Evolutionary conservation across 1,284 basidiomycete species (phyloP), one percentile per base, ranked within the genome.

Genomic region (Cutaneotrichosporon sp.): DNA sequence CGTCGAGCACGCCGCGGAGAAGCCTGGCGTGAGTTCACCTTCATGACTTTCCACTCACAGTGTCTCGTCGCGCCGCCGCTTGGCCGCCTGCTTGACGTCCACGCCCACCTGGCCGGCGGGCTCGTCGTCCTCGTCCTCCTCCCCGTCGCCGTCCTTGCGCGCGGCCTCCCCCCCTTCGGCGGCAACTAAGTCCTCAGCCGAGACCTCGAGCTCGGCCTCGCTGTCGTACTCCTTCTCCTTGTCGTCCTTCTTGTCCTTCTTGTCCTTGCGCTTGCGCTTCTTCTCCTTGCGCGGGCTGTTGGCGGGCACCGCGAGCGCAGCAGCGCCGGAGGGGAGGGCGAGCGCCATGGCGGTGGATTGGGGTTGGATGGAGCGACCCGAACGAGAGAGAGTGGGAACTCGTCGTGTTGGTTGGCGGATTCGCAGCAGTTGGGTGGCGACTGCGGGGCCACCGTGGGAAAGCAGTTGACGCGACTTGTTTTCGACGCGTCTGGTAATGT

Each of bases 1-100:
- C 46, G 62, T 77, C 75, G 13, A 77, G 61, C n/a, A 67, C 55
- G 11, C 66, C 66, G n/a, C 76, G 67, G 24, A 78, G 64, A 11
- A 72, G 52, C 25, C 74, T 76, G 11, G 16, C 13, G 53, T 60
- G 29, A 59, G 57, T n/a, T n/a, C n/a, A n/a, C n/a, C n/a, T n/a
- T n/a, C n/a, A n/a, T n/a, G n/a, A n/a, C 27, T 56, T 11, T 59
- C 59, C 11, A 56, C 52, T 59, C 62, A 56, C 59, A 65, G 25
- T 46, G 61, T 57, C 56, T 64, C 58, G 16, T 62, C 55, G 6
- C 60, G 43, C 18, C 63, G 13, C 24, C 63, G 50, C 56, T 67
- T 59, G 1, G 62, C 66, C 49, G 58, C 56, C 31, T 46, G 59
- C 61, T 63, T 65, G 18, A 63, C 62, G n/a, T 54, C 54, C 31